A percentile compares a stretch with the other conserved stretches of the same genome.
Conservation (phyloP, 805 yeast species). For the Lipomyces japonicus region DNA sequence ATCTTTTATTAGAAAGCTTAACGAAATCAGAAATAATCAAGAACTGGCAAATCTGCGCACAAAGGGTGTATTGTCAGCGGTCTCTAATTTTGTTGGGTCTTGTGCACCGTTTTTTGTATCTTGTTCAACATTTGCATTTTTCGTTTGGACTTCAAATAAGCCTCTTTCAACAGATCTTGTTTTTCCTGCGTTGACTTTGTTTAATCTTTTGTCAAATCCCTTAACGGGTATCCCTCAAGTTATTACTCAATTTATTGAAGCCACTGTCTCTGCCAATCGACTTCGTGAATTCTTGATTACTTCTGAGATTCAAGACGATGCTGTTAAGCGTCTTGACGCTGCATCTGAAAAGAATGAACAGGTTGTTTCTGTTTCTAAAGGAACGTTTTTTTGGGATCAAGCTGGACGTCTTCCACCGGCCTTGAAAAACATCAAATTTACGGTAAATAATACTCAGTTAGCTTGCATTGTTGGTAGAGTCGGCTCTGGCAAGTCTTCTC, state of each 20-base stretch:
- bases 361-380: conserved; percentile 40
- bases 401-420: conserved; percentile 58
- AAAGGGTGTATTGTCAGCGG: conserved; percentile 69
- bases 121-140: conserved; percentile 81
- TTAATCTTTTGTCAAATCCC: conserved; percentile 85
- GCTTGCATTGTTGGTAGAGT: conserved; percentile 85
- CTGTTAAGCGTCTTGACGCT: conserved; percentile 55
- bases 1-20: conserved; percentile 70
- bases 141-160: conserved; percentile 53
- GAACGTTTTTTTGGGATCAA: conserved; percentile 57
- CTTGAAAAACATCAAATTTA: conserved; percentile 58
- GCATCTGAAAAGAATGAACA: conserved; percentile 67
- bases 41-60: conserved; percentile 70
- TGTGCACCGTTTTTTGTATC: conserved; percentile 86
- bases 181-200: conserved; percentile 77
- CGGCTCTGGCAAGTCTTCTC: conserved; percentile 86
- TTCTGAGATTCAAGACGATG: conserved; percentile 72
- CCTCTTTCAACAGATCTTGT: conserved; percentile 88
- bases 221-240: conserved; percentile 87
- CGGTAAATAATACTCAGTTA: conserved; percentile 66
- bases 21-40: conserved; percentile 79
- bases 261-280: conserved; percentile 56
- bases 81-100: conserved; percentile 70
- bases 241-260: conserved; percentile 78
- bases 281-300: conserved; percentile 66